Base-by-base conservation (phyloP, 768 basidiomycete species). In the Tylopilus rubrobrunneus region DNA sequence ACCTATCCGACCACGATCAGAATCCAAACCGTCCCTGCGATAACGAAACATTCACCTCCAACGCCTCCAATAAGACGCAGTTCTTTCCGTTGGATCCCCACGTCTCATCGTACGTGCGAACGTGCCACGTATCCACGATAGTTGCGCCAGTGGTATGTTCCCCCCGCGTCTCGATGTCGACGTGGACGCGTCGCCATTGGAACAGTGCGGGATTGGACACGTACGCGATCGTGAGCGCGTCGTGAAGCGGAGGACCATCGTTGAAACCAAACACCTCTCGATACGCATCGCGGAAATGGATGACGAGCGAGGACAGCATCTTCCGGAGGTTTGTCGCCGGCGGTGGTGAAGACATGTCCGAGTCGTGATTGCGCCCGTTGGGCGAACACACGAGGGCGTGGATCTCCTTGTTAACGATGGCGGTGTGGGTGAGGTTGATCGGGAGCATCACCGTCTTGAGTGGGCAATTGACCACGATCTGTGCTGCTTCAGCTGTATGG, bases 241-340 rank as follows among this genome's bases (percentile, higher is more conserved):
- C 93, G 57, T 96, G 93, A 3, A 94, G 74, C 2, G 93, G 93
- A 7, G 93, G 93, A 0, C 91, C 92, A 33, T 87, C 77, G n/a
- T 76, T 66, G 67, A 95, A 95, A n/a, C 82, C 83, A 58, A 92
- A 95, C 0, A 84, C 85, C 3, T 79, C 72, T 62, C 82, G 80
- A 70, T 94, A 92, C 2, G 83, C 57, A 4, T 81, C 78, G 6
- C 87, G 84, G 62, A 95, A 94, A 70, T 81, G 91, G 47, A 68
- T 76, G 56, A 94, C 76, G 15, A 92, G 71, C 0, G 88, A 91
- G 4, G 85, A 90, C 9, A 93, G 72, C 29, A 84, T 87, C 63
- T 84, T 80, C 11, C 90, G 79, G 19, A 94, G 79, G 42, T 76
- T 78, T 0, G 76, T 75, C 4, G 59, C 56, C 0, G 77, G 67